Percentiles rank a stretch among this genome's conserved stretches.
phyloP scores from a whole-genome alignment of 768 basidiomycete genomes.

The Rhizopogon rudus region DNA sequence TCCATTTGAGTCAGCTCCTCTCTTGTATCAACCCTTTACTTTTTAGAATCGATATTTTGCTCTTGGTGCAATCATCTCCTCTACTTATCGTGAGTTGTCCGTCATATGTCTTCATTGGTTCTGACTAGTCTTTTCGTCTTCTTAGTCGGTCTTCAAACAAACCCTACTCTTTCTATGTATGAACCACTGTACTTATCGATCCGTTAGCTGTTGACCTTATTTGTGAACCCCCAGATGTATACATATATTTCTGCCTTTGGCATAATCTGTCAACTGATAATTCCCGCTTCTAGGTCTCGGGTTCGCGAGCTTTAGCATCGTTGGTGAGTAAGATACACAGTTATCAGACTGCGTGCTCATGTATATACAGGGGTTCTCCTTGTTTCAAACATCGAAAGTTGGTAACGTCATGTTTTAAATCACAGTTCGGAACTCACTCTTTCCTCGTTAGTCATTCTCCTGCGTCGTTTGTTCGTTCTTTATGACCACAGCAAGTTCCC shows the following conservation, averaged over 20 bases:
- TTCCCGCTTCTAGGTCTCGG: background rate
- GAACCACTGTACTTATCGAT: no score
- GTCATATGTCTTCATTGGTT: no score
- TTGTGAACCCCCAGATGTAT: no score
- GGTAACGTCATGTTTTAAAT: background rate
- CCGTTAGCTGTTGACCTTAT: no score
- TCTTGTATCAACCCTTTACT: background rate
- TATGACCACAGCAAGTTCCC: background rate
- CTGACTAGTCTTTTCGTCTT: no score
- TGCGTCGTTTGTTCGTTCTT: background rate
- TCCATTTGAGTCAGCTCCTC: background rate
- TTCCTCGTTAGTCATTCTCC: background rate
- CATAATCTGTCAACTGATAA: background rate
- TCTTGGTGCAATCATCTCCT: no score
- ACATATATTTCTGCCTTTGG: background rate
- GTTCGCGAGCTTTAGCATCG: background rate
- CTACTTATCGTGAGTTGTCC: no score
- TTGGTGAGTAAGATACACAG: background rate
- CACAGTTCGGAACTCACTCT: background rate
- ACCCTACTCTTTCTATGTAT: no score
- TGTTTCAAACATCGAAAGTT: background rate
- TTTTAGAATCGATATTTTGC: constrained; percentile 1
- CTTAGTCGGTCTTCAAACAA: no score
- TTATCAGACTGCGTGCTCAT: background rate
- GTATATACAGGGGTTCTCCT: background rate